A percentile compares a stretch with the other conserved stretches of the same genome.
These are phyloP conservation scores for Keithomyces neogunnii DNA, from an alignment of 2,329 filamentous ascomycete genomes.

Conservation along the genomic window DNA sequence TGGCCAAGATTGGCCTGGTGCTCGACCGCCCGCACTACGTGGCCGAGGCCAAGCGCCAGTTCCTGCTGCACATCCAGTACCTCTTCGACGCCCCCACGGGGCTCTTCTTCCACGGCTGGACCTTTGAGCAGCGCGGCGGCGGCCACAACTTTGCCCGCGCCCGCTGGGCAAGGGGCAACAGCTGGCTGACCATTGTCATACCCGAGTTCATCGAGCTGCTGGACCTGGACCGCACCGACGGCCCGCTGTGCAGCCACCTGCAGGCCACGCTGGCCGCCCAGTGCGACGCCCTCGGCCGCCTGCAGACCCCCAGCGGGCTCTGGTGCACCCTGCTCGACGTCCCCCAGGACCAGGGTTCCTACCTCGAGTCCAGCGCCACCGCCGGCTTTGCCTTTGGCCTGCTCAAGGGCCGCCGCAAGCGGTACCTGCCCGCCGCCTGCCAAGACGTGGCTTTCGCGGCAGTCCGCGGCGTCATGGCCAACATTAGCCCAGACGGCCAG, in stretches of 20 bases:
- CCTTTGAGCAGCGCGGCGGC: constrained; percentile 49
- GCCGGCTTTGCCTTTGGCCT: constrained; percentile 77
- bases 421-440: constrained; percentile 56
- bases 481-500: constrained; percentile 60
- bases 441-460: constrained; percentile 55
- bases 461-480: constrained; percentile 56
- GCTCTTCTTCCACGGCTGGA: constrained; percentile 77
- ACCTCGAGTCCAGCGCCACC: constrained; percentile 68
- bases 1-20: constrained; percentile 70
- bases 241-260: constrained; percentile 53
- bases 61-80: constrained; percentile 70
- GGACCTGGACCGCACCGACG: constrained; percentile 46
- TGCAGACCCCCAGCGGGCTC: constrained; percentile 55
- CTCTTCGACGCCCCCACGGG: constrained; percentile 64
- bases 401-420: constrained; percentile 50
- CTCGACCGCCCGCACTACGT: constrained; percentile 64
- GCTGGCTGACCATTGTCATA: constrained; percentile 76
- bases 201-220: constrained; percentile 72
- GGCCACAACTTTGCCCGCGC: constrained; percentile 55
- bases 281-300: constrained; percentile 50
- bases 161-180: constrained; percentile 53
- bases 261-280: constrained; percentile 60
- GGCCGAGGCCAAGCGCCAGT: constrained; percentile 69
- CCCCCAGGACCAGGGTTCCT: constrained; percentile 57
- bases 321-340: constrained; percentile 71